Evolutionary conservation across 108 stramenopile genomes (phyloP).

Genomic region (Cyclostephanos invisitatus): DNA sequence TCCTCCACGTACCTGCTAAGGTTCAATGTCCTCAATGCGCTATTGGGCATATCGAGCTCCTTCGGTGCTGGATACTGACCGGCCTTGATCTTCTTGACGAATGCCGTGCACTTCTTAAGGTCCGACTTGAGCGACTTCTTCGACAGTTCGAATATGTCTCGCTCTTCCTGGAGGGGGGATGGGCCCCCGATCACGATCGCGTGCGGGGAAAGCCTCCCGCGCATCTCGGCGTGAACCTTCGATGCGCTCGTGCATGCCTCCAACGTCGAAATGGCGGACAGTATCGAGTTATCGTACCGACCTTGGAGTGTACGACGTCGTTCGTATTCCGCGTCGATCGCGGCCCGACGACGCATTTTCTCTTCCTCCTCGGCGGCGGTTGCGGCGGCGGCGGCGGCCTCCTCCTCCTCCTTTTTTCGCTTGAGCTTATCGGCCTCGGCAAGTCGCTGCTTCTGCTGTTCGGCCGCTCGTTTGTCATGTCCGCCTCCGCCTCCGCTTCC

Average conservation of each 20-base stretch:
- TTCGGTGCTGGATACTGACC: constrained; percentile 60
- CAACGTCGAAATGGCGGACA: constrained; percentile 18
- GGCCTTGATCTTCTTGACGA: constrained; percentile 90
- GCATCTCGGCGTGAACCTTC: constrained; percentile 15
- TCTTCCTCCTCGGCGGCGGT: constrained; percentile 15
- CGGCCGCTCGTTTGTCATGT: constrained; percentile 25
- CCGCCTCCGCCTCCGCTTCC: background rate
- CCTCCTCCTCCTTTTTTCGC: constrained; percentile 12
- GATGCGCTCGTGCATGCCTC: constrained; percentile 22
- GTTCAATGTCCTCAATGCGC: constrained; percentile 79
- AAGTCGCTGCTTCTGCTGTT: background rate
- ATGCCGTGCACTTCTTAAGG: constrained; percentile 95
- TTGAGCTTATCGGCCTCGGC: background rate
- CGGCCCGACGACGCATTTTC: constrained; percentile 15
- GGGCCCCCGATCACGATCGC: background rate
- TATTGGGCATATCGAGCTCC: constrained; percentile 49
- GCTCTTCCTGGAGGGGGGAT: constrained; percentile 20
- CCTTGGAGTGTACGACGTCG: constrained; percentile 28
- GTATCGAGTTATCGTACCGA: constrained; percentile 24
- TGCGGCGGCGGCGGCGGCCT: background rate
- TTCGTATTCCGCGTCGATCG: constrained; percentile 25
- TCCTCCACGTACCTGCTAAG: constrained; percentile 93
- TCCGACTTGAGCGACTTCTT: constrained; percentile 92
- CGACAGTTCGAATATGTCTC: constrained; percentile 61
- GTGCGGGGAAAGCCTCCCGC: constrained; percentile 28